A percentile compares a stretch with the other conserved stretches of the same genome.
Conservation (phyloP, 495 filamentous ascomycete species). For the Bacidia rubella region DNA sequence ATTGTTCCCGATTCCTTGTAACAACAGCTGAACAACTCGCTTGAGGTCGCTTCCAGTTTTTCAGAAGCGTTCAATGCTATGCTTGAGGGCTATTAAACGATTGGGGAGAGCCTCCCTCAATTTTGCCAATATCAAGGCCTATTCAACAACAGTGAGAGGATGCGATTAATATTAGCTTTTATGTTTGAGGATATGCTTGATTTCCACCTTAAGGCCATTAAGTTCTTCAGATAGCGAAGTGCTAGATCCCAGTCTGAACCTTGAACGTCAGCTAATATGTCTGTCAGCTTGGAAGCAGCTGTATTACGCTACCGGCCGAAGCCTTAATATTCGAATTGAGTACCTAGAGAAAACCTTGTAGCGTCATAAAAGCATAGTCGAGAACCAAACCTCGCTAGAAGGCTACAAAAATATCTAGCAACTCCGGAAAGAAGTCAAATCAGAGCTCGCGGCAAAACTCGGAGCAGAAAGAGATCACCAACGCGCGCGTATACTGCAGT, state of each 20-base stretch:
- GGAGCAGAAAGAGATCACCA: background rate
- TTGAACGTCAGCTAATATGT: background rate
- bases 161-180: too few species aligned
- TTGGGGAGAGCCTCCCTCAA: too few species aligned
- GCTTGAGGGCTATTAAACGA: too few species aligned
- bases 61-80: too few species aligned
- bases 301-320: background rate
- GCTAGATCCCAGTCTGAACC: background rate
- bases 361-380: background rate
- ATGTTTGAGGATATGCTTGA: slow-evolving; percentile 34
- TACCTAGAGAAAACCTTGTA: background rate
- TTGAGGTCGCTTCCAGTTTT: too few species aligned
- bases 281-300: background rate
- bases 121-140: too few species aligned
- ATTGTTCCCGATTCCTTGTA: too few species aligned
- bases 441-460: background rate
- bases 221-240: slow-evolving; percentile 16
- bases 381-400: background rate
- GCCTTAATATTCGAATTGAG: background rate
- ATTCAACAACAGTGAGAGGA: too few species aligned
- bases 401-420: background rate
- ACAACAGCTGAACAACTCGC: too few species aligned
- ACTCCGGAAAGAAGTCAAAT: background rate
- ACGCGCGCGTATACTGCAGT: background rate
- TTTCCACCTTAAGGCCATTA: slow-evolving; percentile 27